Conservation (phyloP, 2,329 filamentous ascomycete species). For the Grosmannia clavigera region DNA sequence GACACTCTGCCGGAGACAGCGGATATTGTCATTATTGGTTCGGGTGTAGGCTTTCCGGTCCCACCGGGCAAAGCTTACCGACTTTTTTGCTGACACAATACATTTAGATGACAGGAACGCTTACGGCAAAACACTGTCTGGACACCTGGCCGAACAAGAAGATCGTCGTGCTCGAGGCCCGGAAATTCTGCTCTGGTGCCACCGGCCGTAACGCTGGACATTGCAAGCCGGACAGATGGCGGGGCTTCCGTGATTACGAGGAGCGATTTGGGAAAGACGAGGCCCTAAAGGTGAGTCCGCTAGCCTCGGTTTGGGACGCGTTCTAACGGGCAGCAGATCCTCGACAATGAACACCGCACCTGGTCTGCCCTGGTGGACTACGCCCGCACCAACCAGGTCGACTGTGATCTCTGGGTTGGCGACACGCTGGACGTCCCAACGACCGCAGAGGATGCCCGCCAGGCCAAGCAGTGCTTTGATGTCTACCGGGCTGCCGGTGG, state of each 20-base stretch:
- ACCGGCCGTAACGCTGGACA: constrained; percentile 5
- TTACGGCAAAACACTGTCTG: not conserved
- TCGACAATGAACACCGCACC: constrained; percentile 1
- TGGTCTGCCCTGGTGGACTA: not conserved
- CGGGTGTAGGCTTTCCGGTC: not conserved
- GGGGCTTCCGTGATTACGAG: not conserved
- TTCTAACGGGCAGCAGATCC: not conserved
- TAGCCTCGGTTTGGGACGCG: not conserved
- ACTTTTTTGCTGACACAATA: not conserved
- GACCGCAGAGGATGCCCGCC: not conserved
- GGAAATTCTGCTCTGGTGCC: constrained; percentile 3
- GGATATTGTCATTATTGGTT: constrained; percentile 1
- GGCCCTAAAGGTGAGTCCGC: not conserved
- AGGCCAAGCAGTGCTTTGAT: not conserved
- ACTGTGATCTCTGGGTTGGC: constrained; percentile 4
- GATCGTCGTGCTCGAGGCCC: constrained; percentile 1
- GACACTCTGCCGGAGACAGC: not conserved
- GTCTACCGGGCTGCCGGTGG: not conserved
- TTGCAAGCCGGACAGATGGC: constrained; percentile 3
- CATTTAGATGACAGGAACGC: not conserved
- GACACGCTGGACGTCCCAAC: constrained; percentile 1
- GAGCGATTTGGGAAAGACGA: not conserved
- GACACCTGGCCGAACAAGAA: constrained; percentile 1
- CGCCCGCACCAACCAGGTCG: not conserved
- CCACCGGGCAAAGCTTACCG: not conserved